Base-by-base conservation (phyloP, 768 basidiomycete genomes). In the Amanita pallidorosea region DNA sequence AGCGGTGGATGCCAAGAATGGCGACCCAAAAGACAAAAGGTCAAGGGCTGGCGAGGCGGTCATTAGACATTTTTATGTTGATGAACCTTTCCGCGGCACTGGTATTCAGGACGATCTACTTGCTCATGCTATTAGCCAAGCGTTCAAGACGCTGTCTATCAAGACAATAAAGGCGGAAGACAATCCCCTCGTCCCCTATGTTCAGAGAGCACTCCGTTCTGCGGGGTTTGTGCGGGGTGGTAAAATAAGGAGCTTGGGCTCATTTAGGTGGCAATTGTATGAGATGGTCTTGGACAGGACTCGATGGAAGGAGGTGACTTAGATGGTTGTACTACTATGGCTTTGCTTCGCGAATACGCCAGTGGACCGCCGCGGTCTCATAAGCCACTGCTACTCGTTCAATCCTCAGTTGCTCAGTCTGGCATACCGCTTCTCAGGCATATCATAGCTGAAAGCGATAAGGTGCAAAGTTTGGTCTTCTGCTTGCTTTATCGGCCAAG, bases 51-150 rank as follows among this genome's bases (percentile, higher is more conserved):
- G 63, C 37, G 69, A 71, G n/a, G 88, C 81, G 9, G 66, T 71
- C 15, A 80, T 90, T 56, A 81, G 85, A 27, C 88, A 90, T 61
- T 82, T 88, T 63, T 82, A 77, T 57, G 75, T 85, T 22, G 82
- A 86, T 36, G 81, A 82, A 55, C 68, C 67, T 13, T 89, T 78
- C 57, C 76, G 84, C 45, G 56, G 57, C 7, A 65, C 75, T 20
- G 69, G 69, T 11, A 70, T 85, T 38, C 84, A 88, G 60, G 66
- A 77, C 15, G 87, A 89, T 59, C 61, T 90, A 25, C 66, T 90
- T 7, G 60, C 68, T n/a, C 71, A 79, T 58, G 84, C 82, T 0
- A 60, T 81, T 22, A 61, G 68, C 29, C 71, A 75, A 49, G 76
- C 79, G n/a, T 88, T 90, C 61, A 61, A 67, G 11, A 58, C 64